Percentiles rank a stretch among this genome's conserved stretches.
Evolutionary conservation across 2,329 filamentous ascomycete genomes (phyloP).

Genomic region (Corinectria fuckeliana): DNA sequence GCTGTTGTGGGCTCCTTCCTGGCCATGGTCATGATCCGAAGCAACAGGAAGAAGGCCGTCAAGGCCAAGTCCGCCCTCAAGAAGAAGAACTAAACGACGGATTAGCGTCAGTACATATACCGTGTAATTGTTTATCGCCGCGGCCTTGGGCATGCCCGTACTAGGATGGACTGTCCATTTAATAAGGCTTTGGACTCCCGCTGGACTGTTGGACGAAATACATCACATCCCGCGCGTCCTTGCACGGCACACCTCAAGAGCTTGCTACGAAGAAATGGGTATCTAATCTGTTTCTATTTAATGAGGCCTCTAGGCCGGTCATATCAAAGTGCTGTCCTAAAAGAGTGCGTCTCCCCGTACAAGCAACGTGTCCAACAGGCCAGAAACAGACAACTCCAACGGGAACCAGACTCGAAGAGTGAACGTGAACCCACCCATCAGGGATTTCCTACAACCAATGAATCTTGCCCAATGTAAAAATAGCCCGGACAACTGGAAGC

Average conservation of each 20-base stretch:
- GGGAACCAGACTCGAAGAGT: constrained; percentile 26
- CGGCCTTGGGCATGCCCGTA: constrained; percentile 18
- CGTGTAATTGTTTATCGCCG: constrained; percentile 30
- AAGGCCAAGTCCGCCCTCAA: constrained; percentile 86
- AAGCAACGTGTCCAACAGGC: constrained; percentile 39
- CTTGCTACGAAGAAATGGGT: constrained; percentile 37
- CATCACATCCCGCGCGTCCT: constrained; percentile 8
- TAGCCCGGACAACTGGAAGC: constrained; percentile 20
- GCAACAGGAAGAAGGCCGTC: constrained; percentile 95
- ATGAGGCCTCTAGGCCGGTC: constrained; percentile 29
- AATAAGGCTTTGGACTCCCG: constrained; percentile 23
- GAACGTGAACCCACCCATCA: constrained; percentile 29
- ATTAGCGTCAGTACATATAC: constrained; percentile 23
- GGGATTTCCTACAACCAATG: constrained; percentile 15
- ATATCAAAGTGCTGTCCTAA: constrained; percentile 34
- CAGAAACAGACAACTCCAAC: constrained; percentile 40
- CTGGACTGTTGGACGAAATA: background rate
- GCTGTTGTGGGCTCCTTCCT: constrained; percentile 97
- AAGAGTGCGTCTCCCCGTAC: constrained; percentile 37
- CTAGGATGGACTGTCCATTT: constrained; percentile 20
- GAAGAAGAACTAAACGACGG: constrained; percentile 77
- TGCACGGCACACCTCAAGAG: constrained; percentile 12
- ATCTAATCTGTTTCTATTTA: constrained; percentile 47
- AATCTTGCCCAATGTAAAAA: constrained; percentile 22
- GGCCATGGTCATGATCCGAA: constrained; percentile 97